Conservation (phyloP, 306 rosid genomes). For the Cyamopsis tetragonoloba region DNA sequence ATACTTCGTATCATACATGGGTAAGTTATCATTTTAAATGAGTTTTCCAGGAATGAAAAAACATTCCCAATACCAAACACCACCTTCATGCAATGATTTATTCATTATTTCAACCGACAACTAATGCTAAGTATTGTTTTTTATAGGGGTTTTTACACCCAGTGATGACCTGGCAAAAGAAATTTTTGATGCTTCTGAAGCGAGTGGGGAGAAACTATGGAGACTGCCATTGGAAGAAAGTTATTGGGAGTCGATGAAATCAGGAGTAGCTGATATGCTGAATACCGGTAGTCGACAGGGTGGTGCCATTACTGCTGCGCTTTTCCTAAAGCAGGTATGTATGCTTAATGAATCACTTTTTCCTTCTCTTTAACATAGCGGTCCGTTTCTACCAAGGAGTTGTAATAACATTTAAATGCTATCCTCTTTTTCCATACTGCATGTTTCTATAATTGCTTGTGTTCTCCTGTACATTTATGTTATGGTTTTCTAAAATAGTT, state of each 20-base stretch:
- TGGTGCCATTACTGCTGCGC: conserved; percentile 88
- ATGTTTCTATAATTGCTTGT: not conserved
- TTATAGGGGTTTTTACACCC: conserved; percentile 85
- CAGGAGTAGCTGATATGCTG: conserved; percentile 95
- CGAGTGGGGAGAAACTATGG: conserved; percentile 93
- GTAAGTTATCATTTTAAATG: too few relatives aligned
- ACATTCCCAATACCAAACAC: too few relatives aligned
- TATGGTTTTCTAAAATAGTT: conserved; percentile 16
- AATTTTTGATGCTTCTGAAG: conserved; percentile 73
- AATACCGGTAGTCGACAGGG: conserved; percentile 83
- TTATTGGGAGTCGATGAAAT: conserved; percentile 97
- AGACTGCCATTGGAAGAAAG: conserved; percentile 96
- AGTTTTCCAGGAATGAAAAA: too few relatives aligned
- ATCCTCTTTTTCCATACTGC: not conserved
- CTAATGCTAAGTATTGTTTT: conserved; percentile 13
- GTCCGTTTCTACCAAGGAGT: conserved; percentile 23
- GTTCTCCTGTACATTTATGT: not conserved
- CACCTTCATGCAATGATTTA: not conserved
- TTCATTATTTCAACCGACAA: not conserved
- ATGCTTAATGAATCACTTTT: conserved; percentile 22
- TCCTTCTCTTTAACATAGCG: not conserved
- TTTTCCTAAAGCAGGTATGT: conserved; percentile 94
- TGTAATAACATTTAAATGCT: conserved; percentile 20
- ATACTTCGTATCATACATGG: too few relatives aligned
- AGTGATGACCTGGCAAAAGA: conserved; percentile 93